Conservation (phyloP, 2,329 filamentous ascomycete species). For the Periconia macrospinosa region DNA sequence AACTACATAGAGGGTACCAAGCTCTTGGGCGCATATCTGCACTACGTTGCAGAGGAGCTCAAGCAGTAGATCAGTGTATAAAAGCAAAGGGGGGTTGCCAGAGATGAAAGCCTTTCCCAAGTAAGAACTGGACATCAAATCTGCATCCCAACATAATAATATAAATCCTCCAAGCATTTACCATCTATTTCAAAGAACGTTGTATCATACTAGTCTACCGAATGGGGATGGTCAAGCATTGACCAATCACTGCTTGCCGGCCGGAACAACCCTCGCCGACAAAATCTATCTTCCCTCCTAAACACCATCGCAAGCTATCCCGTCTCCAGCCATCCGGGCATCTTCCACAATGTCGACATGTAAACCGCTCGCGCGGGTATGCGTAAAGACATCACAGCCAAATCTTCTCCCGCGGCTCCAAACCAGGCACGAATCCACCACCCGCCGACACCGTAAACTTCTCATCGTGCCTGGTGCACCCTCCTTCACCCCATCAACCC, state of each 20-base stretch:
- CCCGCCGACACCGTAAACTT: conserved; percentile 51
- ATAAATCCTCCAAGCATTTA: too few relatives aligned
- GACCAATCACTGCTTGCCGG: conserved; percentile 13
- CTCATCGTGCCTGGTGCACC: conserved; percentile 49
- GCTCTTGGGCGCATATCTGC: conserved; percentile 89
- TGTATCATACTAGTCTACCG: background rate
- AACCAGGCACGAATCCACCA: conserved; percentile 48
- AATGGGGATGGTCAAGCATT: conserved; percentile 2
- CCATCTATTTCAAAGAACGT: too few relatives aligned
- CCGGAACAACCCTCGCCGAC: conserved; percentile 30
- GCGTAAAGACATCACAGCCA: conserved; percentile 13
- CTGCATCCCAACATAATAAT: too few relatives aligned
- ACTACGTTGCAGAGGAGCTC: conserved; percentile 92
- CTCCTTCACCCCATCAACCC: conserved; percentile 41
- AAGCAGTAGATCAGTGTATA: conserved; percentile 38
- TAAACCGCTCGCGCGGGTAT: conserved; percentile 31
- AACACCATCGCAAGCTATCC: conserved; percentile 10
- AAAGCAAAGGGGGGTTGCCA: background rate
- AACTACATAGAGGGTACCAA: conserved; percentile 99
- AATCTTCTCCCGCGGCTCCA: conserved; percentile 31
- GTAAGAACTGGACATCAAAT: too few relatives aligned
- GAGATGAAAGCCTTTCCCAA: background rate
- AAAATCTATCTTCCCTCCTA: conserved; percentile 22
- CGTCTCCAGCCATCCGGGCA: conserved; percentile 3
- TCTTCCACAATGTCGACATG: conserved; percentile 37